Conservation (phyloP, 1,284 basidiomycete genomes). For the Pseudozyma sp. region DNA sequence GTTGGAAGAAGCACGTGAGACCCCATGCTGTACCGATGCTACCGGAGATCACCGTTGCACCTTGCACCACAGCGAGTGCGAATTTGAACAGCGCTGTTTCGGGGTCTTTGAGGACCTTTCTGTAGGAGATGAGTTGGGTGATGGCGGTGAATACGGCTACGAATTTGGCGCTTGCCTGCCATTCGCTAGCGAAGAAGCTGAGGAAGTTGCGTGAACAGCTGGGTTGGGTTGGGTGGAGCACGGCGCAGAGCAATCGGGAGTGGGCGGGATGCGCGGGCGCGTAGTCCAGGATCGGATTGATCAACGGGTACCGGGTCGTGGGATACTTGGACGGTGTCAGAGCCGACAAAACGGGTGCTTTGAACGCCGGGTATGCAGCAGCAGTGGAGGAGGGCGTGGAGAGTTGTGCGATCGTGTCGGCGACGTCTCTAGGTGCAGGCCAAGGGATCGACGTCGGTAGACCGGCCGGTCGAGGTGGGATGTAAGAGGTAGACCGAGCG, state of each 20-base stretch:
- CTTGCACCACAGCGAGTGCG: slow-evolving; percentile 50
- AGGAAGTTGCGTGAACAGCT: slow-evolving; percentile 51
- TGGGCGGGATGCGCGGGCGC: slow-evolving; percentile 61
- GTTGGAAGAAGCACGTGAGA: slow-evolving; percentile 59
- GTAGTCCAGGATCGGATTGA: slow-evolving; percentile 63
- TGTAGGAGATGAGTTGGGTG: slow-evolving; percentile 32
- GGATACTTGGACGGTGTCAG: slow-evolving; percentile 54
- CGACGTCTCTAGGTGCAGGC: slow-evolving; percentile 51
- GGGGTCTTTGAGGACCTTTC: slow-evolving; percentile 52
- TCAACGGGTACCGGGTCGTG: slow-evolving; percentile 37
- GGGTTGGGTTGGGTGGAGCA: slow-evolving; percentile 60
- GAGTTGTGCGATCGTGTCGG: slow-evolving; percentile 53
- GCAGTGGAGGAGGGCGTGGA: slow-evolving; percentile 44
- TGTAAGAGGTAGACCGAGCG: slow-evolving; percentile 54
- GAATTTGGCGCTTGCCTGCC: slow-evolving; percentile 56
- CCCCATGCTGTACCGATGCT: slow-evolving; percentile 61
- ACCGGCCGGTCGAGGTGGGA: slow-evolving; percentile 54
- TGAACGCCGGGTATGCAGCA: slow-evolving; percentile 56
- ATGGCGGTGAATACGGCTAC: slow-evolving; percentile 49
- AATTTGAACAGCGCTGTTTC: slow-evolving; percentile 60
- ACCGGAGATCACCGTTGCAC: slow-evolving; percentile 62
- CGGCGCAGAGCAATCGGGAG: slow-evolving; percentile 51
- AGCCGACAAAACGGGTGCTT: slow-evolving; percentile 58
- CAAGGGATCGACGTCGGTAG: slow-evolving; percentile 53
- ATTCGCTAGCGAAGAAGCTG: slow-evolving; percentile 50